Percentiles rank a stretch among this genome's conserved stretches.
Conservation (phyloP, 768 basidiomycete species). For the Dacryopinax primogenitus region DNA sequence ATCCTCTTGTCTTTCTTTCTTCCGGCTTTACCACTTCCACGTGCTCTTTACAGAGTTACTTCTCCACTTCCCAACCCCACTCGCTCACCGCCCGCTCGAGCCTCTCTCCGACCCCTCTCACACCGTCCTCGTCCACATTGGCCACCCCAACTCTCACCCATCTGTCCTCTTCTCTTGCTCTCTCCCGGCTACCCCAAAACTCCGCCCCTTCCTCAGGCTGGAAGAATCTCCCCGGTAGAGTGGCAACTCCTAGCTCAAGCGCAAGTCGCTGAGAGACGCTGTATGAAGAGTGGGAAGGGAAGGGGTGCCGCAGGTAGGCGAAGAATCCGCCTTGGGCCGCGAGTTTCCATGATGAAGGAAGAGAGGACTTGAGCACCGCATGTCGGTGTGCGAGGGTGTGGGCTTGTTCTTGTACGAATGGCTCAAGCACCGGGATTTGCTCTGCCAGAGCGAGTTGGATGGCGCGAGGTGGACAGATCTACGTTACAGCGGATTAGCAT, state of each 20-base stretch:
- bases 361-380: constrained; percentile 36
- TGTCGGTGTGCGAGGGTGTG: constrained; percentile 41
- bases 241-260: constrained; percentile 47
- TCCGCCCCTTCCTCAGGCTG: constrained; percentile 22
- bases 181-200: constrained; percentile 19
- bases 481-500: background rate
- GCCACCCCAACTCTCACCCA: constrained; percentile 75
- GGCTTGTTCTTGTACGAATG: constrained; percentile 43
- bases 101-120: constrained; percentile 22
- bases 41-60: no score
- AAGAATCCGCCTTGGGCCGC: constrained; percentile 61
- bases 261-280: constrained; percentile 50
- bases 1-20: no score
- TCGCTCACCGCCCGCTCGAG: constrained; percentile 22
- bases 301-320: constrained; percentile 64
- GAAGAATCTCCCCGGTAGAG: constrained; percentile 57
- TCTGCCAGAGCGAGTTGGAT: constrained; percentile 52
- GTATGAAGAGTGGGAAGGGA: constrained; percentile 33
- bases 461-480: constrained; percentile 61
- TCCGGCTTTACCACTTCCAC: no score
- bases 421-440: constrained; percentile 40
- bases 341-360: constrained; percentile 48
- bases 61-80: constrained; percentile 16
- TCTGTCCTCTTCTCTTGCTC: constrained; percentile 34
- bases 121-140: constrained; percentile 51